Evolutionary conservation across 2,329 filamentous ascomycete species (phyloP).

Genomic region (Botrytis fabae): DNA sequence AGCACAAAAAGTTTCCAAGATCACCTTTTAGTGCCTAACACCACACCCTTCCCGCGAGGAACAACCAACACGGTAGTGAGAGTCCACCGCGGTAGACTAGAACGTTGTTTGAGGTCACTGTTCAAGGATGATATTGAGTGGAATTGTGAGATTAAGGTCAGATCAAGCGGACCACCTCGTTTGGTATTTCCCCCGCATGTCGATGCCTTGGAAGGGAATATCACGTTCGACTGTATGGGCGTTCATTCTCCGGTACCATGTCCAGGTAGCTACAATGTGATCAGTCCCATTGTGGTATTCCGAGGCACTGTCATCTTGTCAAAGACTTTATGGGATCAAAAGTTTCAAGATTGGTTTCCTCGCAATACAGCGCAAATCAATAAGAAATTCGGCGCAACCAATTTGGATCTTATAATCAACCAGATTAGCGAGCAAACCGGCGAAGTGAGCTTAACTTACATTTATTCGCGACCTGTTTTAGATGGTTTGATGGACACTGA

Average conservation of each 20-base stretch:
- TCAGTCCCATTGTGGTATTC: neutral
- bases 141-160: conserved; percentile 3
- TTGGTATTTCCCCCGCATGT: conserved; percentile 4
- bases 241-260: conserved; percentile 2
- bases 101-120: neutral
- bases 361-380: neutral
- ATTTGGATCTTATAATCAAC: neutral
- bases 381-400: neutral
- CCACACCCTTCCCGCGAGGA: neutral
- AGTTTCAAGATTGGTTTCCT: neutral
- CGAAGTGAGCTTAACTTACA: neutral
- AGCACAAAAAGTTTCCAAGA: neutral
- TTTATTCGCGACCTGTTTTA: neutral
- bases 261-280: neutral
- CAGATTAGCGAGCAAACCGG: neutral
- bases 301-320: neutral
- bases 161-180: neutral
- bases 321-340: neutral
- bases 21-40: neutral
- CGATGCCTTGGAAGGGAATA: neutral
- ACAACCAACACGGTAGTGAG: neutral
- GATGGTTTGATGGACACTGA: neutral
- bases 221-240: conserved; percentile 12
- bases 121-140: conserved; percentile 4
- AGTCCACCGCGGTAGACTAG: conserved; percentile 1